These are phyloP conservation scores for Ilyonectria destructans DNA, from an alignment of 2,329 filamentous ascomycete genomes.

Conservation along the genomic window DNA sequence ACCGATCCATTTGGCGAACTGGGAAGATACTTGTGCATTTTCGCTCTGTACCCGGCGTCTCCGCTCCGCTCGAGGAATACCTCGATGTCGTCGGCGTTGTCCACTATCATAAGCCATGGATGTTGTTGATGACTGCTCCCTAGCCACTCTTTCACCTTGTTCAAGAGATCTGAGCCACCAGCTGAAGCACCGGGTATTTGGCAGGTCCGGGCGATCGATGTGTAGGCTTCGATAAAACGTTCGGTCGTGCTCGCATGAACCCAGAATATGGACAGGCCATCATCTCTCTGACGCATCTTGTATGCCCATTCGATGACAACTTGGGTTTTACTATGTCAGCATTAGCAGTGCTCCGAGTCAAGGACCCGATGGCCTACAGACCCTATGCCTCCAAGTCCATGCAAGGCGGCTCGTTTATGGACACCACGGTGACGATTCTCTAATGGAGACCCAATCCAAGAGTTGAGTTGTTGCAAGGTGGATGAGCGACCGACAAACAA, in stretches of 20 bases:
- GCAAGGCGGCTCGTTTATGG: conserved; percentile 4
- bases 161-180: not conserved
- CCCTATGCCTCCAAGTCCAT: conserved; percentile 7
- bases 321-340: conserved; percentile 5
- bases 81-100: conserved; percentile 15
- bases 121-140: not conserved
- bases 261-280: conserved; percentile 7
- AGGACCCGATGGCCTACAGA: not conserved
- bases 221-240: conserved; percentile 6
- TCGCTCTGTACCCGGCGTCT: not conserved
- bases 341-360: not conserved
- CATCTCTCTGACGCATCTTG: not conserved
- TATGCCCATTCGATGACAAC: conserved; percentile 8
- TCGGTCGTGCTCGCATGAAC: conserved; percentile 1
- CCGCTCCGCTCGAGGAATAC: not conserved
- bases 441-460: not conserved
- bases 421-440: not conserved
- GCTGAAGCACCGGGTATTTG: not conserved
- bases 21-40: conserved; percentile 8
- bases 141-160: conserved; percentile 1
- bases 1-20: not conserved
- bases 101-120: conserved; percentile 15
- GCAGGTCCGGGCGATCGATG: not conserved
- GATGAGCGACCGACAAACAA: not conserved
- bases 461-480: not conserved